These are phyloP conservation scores for Keithomyces neogunnii DNA, from an alignment of 2,329 filamentous ascomycete genomes.

Conservation along the genomic window DNA sequence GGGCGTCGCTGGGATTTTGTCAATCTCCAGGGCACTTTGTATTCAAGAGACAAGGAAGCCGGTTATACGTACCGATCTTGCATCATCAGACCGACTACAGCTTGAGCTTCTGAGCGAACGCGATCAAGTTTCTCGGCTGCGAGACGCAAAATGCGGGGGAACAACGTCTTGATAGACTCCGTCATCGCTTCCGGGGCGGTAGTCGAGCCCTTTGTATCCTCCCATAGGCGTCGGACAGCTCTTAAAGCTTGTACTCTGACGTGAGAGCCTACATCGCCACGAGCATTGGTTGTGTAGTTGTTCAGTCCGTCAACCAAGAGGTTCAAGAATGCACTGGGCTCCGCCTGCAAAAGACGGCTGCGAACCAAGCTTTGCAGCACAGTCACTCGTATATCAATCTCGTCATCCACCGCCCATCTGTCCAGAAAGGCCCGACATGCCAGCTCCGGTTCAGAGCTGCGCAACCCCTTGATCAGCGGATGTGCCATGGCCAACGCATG, in stretches of 20 bases:
- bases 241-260: conserved; percentile 74
- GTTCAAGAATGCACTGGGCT: conserved; percentile 31
- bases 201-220: conserved; percentile 8
- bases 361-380: conserved; percentile 46
- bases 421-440: conserved; percentile 37
- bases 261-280: conserved; percentile 84
- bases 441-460: conserved; percentile 15
- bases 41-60: background rate
- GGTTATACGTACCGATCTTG: conserved; percentile 31
- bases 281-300: conserved; percentile 83
- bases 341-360: conserved; percentile 34
- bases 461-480: conserved; percentile 24
- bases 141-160: conserved; percentile 53
- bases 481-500: conserved; percentile 44
- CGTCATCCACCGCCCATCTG: conserved; percentile 42
- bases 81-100: conserved; percentile 38
- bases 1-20: conserved; percentile 21
- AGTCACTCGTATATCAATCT: conserved; percentile 44
- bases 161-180: conserved; percentile 29
- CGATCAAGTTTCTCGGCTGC: conserved; percentile 86
- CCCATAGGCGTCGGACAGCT: conserved; percentile 60
- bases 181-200: conserved; percentile 15
- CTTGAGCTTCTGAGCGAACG: conserved; percentile 61
- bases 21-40: background rate
- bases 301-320: conserved; percentile 56